Percentiles rank a stretch among this genome's conserved stretches.
Evolutionary conservation across 2,329 filamentous ascomycete genomes (phyloP).

Genomic region (Pestalotiopsis sp.): DNA sequence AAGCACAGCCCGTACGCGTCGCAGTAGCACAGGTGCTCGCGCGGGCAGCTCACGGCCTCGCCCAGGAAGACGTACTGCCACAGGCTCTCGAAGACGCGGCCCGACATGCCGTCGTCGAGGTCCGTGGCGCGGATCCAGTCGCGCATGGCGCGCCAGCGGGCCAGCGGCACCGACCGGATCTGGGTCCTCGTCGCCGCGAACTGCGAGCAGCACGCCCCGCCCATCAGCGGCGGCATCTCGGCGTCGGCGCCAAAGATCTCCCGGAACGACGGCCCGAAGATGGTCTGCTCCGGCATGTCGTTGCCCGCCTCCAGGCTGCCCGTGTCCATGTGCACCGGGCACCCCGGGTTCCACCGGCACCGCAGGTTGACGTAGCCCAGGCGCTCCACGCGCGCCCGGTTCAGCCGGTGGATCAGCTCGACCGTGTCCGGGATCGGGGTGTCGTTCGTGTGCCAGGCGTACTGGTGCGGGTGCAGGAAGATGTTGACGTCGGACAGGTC

Average conservation of each 20-base stretch:
- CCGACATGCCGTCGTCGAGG: slow-evolving; percentile 2
- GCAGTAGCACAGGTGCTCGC: slow-evolving; percentile 9
- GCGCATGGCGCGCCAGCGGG: neutral
- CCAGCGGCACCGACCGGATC: neutral
- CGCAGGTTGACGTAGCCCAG: slow-evolving; percentile 3
- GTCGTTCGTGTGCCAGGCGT: slow-evolving; percentile 3
- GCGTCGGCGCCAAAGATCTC: neutral
- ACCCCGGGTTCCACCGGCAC: neutral
- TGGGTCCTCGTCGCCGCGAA: neutral
- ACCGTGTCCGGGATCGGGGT: neutral
- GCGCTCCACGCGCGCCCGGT: neutral
- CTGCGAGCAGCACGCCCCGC: slow-evolving; percentile 9
- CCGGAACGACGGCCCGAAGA: neutral
- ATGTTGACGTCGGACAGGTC: slow-evolving; percentile 7
- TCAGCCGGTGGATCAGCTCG: neutral
- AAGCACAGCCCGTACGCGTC: slow-evolving; percentile 7
- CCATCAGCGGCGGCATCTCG: slow-evolving; percentile 1
- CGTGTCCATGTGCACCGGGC: slow-evolving; percentile 8
- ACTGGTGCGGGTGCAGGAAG: slow-evolving; percentile 6
- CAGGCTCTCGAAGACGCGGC: slow-evolving; percentile 8
- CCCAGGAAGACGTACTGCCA: slow-evolving; percentile 6
- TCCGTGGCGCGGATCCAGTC: neutral
- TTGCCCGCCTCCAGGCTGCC: neutral
- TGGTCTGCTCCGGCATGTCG: slow-evolving; percentile 4
- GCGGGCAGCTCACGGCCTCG: slow-evolving; percentile 2